A percentile compares a stretch with the other conserved stretches of the same genome.
Conservation (phyloP, 176 grass and related monocot species). For the Tillandsia leiboldiana region DNA sequence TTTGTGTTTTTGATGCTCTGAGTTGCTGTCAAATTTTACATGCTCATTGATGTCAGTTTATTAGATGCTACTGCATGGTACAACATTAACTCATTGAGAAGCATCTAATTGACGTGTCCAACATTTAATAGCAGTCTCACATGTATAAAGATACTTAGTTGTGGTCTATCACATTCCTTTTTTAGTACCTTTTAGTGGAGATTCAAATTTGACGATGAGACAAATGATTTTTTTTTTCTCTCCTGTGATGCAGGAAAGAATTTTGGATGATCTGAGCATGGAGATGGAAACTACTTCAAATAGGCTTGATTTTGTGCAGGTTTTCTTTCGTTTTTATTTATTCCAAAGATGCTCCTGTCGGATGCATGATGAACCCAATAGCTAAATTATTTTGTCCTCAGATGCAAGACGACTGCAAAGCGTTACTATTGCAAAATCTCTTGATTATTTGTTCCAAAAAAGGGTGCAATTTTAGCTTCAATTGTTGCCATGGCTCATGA, state of each 20-base stretch:
- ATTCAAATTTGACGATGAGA: not conserved
- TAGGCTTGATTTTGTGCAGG: conserved; percentile 88
- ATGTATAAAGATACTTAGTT: not conserved
- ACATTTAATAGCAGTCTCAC: not conserved
- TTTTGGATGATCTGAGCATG: conserved; percentile 68
- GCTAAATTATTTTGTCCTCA: no score
- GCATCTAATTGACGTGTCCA: not conserved
- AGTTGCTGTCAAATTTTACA: not conserved
- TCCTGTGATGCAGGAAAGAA: conserved; percentile 49
- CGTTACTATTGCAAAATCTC: no score
- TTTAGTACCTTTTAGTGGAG: not conserved
- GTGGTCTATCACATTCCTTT: not conserved
- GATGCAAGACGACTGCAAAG: no score
- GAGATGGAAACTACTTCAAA: conserved; percentile 93
- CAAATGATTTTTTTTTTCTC: not conserved
- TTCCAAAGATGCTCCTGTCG: not conserved
- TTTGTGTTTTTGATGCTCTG: no score
- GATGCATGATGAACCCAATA: no score
- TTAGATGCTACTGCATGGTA: not conserved
- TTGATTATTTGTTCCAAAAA: no score
- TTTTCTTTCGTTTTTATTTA: conserved; percentile 8
- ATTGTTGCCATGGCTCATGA: no score
- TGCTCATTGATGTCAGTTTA: not conserved
- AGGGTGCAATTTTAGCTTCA: no score
- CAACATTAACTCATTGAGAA: not conserved